phyloP scores from a whole-genome alignment of 2,329 filamentous ascomycete genomes.

The Myriosclerotinia curreyana region DNA sequence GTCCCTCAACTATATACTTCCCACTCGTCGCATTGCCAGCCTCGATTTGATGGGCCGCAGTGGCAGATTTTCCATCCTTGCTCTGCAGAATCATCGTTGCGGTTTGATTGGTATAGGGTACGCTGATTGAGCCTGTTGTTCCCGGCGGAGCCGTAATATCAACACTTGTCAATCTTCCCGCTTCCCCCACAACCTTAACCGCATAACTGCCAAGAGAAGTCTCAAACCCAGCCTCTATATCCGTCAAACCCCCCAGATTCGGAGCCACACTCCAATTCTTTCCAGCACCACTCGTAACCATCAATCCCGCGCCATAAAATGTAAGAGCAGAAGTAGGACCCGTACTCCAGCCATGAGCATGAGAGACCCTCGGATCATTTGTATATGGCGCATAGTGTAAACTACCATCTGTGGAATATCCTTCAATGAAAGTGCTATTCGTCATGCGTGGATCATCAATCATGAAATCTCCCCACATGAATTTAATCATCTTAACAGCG shows the following conservation, averaged over 20 bases:
- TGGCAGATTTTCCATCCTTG: too few relatives aligned
- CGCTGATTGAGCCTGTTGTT: background rate
- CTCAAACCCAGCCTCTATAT: conserved; percentile 44
- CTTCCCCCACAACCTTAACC: conserved; percentile 25
- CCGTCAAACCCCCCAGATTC: conserved; percentile 42
- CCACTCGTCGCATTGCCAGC: background rate
- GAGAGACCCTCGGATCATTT: conserved; percentile 43
- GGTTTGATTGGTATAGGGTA: background rate
- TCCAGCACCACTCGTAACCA: conserved; percentile 41
- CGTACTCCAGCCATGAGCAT: conserved; percentile 50
- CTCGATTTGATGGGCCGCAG: background rate
- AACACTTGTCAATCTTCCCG: background rate
- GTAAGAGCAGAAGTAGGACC: conserved; percentile 49
- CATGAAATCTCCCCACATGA: conserved; percentile 58
- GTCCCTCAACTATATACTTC: background rate
- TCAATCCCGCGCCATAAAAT: conserved; percentile 45
- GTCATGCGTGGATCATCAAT: conserved; percentile 56
- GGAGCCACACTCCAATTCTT: conserved; percentile 42
- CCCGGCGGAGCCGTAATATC: background rate
- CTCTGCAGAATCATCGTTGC: background rate
- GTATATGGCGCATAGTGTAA: conserved; percentile 50
- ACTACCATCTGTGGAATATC: conserved; percentile 53
- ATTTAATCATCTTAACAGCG: conserved; percentile 54
- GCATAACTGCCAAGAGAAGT: conserved; percentile 43
- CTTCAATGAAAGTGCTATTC: conserved; percentile 56